Evolutionary conservation across 129 eudicot species (phyloP), one percentile per base, ranked within the genome.

Genomic region (Scalesia atractyloides): DNA sequence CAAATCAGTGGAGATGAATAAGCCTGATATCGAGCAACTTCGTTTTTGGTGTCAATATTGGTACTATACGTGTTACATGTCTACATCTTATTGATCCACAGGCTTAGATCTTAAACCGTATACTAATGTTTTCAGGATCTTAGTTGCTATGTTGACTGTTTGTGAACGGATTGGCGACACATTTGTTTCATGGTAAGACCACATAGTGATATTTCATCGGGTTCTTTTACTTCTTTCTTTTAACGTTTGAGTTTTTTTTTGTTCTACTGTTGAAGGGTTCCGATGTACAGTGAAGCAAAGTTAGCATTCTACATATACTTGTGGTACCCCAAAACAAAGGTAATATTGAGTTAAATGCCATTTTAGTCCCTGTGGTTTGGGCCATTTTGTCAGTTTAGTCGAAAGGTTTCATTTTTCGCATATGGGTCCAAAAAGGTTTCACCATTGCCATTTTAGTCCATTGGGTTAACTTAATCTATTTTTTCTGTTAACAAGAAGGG

Each of bases 1-100:
- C 68, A 93, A 93, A 66, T 80, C 87, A 16, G 96, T 93, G 73
- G 98, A 93, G 64, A 85, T 68, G 86, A 93, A 93, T 68, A 93
- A 87, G 62, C 92, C 98, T 46, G 92, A 89, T 43, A 86, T 93
- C 44, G 95, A 89, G 70, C 85, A 85, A 52, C 92, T 93, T 63
- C 95, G 95, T 7, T 93, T 93, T 81, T 93, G 96, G 98, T 93
- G 96, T 78, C 98, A 93, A 72, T 93, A 89, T 70, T 93, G 98
- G 98, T 92, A 87, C 61, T 17, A 43, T 66, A 9, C 66, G 24
- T 43, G 60, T 68, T 9, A 14, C 9, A 7, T 2, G 7, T 50
- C 16, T 34, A 15, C 19, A 16, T 20, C 14, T 51, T 9, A 15
- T 36, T 33, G 19, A 47, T 73, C 52, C 22, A 26, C 20, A 61